Evolutionary conservation across 2,329 filamentous ascomycete genomes (phyloP).

Genomic region (Fusarium napiforme): DNA sequence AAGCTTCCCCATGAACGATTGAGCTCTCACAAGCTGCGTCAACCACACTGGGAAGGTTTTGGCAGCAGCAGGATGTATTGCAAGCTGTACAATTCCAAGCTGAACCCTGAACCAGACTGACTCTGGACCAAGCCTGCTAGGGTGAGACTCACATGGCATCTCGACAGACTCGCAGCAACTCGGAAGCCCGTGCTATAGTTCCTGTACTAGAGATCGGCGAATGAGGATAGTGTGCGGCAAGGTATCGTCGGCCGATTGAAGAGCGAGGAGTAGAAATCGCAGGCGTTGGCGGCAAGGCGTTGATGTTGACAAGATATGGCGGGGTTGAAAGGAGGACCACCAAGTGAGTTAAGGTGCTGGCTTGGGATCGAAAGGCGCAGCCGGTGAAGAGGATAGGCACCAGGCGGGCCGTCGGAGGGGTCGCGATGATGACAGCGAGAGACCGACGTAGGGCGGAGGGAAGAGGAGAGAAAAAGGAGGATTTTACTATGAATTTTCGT

Average conservation of each 20-base stretch:
- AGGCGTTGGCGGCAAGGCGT: slow-evolving; percentile 34
- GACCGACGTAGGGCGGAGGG: background rate
- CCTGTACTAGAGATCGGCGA: slow-evolving; percentile 33
- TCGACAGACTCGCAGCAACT: slow-evolving; percentile 45
- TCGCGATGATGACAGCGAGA: slow-evolving; percentile 4
- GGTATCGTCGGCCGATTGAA: slow-evolving; percentile 35
- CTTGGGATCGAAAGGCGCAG: slow-evolving; percentile 27
- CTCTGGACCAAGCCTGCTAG: slow-evolving; percentile 12
- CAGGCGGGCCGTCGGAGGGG: slow-evolving; percentile 18
- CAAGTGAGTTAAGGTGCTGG: slow-evolving; percentile 13
- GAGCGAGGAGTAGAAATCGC: slow-evolving; percentile 26
- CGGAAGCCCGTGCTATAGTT: slow-evolving; percentile 36
- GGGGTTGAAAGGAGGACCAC: slow-evolving; percentile 42
- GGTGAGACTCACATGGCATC: slow-evolving; percentile 53
- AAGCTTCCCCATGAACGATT: slow-evolving; percentile 6
- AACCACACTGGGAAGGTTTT: slow-evolving; percentile 14
- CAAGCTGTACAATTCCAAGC: slow-evolving; percentile 23
- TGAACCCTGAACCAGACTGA: slow-evolving; percentile 2
- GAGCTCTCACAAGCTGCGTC: slow-evolving; percentile 16
- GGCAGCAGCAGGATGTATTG: background rate
- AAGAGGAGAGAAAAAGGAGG: slow-evolving; percentile 1
- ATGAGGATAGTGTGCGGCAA: slow-evolving; percentile 15
- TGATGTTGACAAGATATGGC: slow-evolving; percentile 34
- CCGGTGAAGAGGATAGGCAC: slow-evolving; percentile 27
- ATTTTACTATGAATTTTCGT: slow-evolving; percentile 11